Evolutionary conservation across 83 land plant genomes (phyloP), one percentile per base, ranked within the genome.

Genomic region (Picea abies): DNA sequence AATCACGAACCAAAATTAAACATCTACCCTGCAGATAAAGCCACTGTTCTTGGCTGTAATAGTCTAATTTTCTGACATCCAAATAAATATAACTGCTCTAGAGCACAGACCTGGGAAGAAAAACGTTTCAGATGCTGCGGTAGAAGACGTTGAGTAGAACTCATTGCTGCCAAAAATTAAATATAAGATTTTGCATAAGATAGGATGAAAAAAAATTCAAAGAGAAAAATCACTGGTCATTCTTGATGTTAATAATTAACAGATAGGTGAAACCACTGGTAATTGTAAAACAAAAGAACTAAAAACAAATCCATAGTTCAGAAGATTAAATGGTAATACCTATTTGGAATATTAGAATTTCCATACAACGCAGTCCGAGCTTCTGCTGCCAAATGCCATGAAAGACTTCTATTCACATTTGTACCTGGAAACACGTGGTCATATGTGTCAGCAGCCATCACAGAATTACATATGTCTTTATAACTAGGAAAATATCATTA

Each of bases 321-420:
- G 17, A 47, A 20, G 16, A 35, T 37, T 73, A 47, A 49, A 47
- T 32, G 63, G 22, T 15, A 26, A 29, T 84, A 86, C 95, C 89
- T 84, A 9, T 49, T 4, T 10, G 82, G n/a, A 80, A 82, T 67
- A 44, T 76, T 49, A 23, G 88, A 26, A 72, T 68, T 52, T 16
- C 88, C 88, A 84, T 88, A 86, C 63, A 80, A 70, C 1, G 88
- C 65, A 47, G 92, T 67, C 26, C 81, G 81, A 1, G 88, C 82
- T 76, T 94, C 94, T 65, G 93, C 83, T 58, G 93, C 89, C 67
- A 94, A 84, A 86, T 91, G 92, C 95, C 97, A 94, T 14, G 92
- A 94, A 72, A 94, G 92, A 37, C 92, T 89, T 81, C 85, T 94
- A 83, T 88, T 79, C 23, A 87, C 79, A 70, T 83, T 67, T 60